Conservation (phyloP, 2,329 filamentous ascomycete genomes). For the Colletotrichum tropicicola region DNA sequence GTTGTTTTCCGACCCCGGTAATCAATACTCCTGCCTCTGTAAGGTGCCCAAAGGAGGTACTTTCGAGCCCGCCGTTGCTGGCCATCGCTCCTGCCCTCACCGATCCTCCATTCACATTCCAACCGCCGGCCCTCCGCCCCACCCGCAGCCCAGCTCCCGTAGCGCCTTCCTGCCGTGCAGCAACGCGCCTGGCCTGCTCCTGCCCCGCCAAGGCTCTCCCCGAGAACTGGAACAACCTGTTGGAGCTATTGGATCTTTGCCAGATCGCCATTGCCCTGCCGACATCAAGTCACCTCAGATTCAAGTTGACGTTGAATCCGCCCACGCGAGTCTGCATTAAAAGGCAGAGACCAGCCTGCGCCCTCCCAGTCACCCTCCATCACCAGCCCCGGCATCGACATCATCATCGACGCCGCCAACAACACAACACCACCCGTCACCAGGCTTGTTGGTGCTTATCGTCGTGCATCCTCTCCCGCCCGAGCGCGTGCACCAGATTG, state of each 20-base stretch:
- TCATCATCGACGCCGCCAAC: not conserved
- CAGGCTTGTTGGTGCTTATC: too few species aligned
- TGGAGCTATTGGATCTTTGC: slow-evolving; percentile 12
- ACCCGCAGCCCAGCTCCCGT: not conserved
- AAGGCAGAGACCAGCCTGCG: slow-evolving; percentile 12
- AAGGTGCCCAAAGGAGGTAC: too few species aligned
- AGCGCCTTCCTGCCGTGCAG: not conserved
- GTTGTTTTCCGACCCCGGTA: not conserved
- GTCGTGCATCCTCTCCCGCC: too few species aligned
- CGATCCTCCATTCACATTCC: not conserved
- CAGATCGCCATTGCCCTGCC: slow-evolving; percentile 1
- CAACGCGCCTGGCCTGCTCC: not conserved
- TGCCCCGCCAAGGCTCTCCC: not conserved
- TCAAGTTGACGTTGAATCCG: not conserved
- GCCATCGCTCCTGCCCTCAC: not conserved
- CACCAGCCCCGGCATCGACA: not conserved
- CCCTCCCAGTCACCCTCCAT: not conserved
- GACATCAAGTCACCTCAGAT: not conserved
- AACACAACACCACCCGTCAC: not conserved
- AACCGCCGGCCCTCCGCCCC: not conserved
- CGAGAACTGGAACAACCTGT: not conserved
- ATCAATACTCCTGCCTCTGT: not conserved
- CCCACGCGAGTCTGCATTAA: slow-evolving; percentile 12
- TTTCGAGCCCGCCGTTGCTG: not conserved
- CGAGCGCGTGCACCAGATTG: not conserved